These are phyloP conservation scores for Lathyrus aphaca DNA, from an alignment of 306 rosid genomes.

Conservation along the genomic window DNA sequence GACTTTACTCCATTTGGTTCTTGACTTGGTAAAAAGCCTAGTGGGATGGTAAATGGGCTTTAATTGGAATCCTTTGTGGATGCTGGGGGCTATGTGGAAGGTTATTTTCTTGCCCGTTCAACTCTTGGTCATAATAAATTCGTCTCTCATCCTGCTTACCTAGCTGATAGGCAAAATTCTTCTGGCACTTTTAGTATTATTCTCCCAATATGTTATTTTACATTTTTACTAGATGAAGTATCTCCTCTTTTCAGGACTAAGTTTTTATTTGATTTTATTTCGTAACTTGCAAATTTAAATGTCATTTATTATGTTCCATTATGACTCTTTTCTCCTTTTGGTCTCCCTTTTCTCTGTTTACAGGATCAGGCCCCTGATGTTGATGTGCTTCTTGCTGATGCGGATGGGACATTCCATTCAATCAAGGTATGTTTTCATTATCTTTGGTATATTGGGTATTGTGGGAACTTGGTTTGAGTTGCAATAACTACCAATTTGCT, in stretches of 20 bases:
- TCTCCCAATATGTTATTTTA: conserved; percentile 20
- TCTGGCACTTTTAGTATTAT: not conserved
- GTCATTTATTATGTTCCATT: conserved; percentile 30
- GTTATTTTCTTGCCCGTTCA: conserved; percentile 7
- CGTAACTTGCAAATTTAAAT: conserved; percentile 21
- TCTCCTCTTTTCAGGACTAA: not conserved
- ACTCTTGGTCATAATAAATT: not conserved
- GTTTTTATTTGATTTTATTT: not conserved
- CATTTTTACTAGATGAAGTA: not conserved
- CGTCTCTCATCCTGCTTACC: not conserved
- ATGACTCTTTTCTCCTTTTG: conserved; percentile 36
- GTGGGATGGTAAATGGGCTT: not conserved
- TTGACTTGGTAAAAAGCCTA: not conserved
- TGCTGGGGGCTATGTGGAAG: not conserved
- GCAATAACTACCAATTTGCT: conserved; percentile 30
- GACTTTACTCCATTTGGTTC: not conserved
- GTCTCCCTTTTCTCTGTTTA: conserved; percentile 7
- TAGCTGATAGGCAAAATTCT: conserved; percentile 17
- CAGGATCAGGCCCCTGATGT: conserved; percentile 75
- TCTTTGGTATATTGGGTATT: conserved; percentile 6
- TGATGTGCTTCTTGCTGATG: conserved; percentile 72
- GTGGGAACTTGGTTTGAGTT: conserved; percentile 34
- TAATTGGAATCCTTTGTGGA: not conserved
- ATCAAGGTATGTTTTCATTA: conserved; percentile 68
- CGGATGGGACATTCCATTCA: conserved; percentile 72